phyloP scores from a whole-genome alignment of 345 rosid genomes.

The Hypericum androsaemum region DNA sequence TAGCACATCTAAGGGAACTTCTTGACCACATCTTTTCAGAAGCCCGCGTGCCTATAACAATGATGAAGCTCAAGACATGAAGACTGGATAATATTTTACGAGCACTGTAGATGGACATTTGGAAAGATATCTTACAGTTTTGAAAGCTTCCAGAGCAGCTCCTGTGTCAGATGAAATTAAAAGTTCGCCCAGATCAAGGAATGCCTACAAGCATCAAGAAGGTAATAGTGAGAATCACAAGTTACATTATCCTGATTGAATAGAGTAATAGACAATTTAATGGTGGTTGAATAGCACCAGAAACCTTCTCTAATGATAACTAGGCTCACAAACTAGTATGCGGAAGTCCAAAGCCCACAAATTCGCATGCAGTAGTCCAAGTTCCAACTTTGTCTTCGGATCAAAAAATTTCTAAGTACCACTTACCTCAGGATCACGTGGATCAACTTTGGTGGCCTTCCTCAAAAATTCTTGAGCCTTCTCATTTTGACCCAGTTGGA shows the following conservation, averaged over 20 bases:
- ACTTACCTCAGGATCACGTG: conserved; percentile 86
- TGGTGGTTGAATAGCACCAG: too few species aligned
- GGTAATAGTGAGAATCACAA: too few species aligned
- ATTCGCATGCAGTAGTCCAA: too few species aligned
- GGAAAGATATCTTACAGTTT: conserved; percentile 42
- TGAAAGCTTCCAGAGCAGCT: conserved; percentile 88
- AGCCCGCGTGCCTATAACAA: conserved; percentile 61
- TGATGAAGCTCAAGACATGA: conserved; percentile 8
- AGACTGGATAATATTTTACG: neutral
- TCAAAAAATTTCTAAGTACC: conserved; percentile 1
- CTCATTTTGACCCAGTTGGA: conserved; percentile 77
- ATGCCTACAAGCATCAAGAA: conserved; percentile 44
- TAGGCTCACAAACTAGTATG: too few species aligned
- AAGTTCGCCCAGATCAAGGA: conserved; percentile 83
- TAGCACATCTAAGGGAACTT: conserved; percentile 81
- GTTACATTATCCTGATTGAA: too few species aligned
- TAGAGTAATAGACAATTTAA: too few species aligned
- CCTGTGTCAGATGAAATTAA: conserved; percentile 70
- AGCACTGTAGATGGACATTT: conserved; percentile 4
- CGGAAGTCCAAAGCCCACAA: too few species aligned
- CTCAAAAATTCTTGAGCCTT: conserved; percentile 77
- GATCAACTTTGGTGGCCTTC: conserved; percentile 89
- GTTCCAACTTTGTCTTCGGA: neutral
- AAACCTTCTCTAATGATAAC: too few species aligned
- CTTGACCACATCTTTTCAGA: conserved; percentile 71